Evolutionary conservation across 1,284 basidiomycete genomes (phyloP), one percentile per base, ranked within the genome.

Genomic region (Fomitopsis betulina): DNA sequence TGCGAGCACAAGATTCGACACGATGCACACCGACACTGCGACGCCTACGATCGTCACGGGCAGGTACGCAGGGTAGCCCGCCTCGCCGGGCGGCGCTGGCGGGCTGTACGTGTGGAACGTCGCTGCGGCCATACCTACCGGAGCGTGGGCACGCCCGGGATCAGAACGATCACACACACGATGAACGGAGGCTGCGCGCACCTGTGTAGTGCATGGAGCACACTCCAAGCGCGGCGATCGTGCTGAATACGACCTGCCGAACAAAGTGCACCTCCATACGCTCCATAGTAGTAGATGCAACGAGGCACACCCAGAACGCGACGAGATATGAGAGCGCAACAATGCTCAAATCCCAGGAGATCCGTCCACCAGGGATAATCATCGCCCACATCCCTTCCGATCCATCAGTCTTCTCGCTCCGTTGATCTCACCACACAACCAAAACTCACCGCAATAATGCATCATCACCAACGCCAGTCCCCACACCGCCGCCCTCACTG

Each of bases 181-280:
- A 19, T 27, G 54, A 17, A n/a, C 4, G 8, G 17, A 1, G 17
- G 15, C 8, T n/a, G 51, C 49, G 43, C 56, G 27, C 42, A 69
- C 70, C 70, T 6, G 67, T 70, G 45, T 70, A 72, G 45, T 72
- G 70, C 70, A 72, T 72, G 1, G 68, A 70, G 43, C 66, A 70
- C 30, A 62, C 60, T 0, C 70, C 69, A 10, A 63, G 10, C 6
- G 68, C 60, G 1, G 68, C 67, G 35, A 70, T 64, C 15, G 69
- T 70, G 42, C 68, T 70, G 58, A 69, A 70, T 1, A 61, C 58
- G 40, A 72, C 62, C 58, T 72, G 70, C 2, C 65, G 68, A 2
- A 64, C 65, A 42, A 72, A 66, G 50, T 72, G 64, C 7, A 68
- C 62, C 56, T 72, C 70, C 67, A 72, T 70, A 58, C 68, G 67